phyloP scores from a whole-genome alignment of 2,329 filamentous ascomycete species.

The Myotisia sp. region DNA sequence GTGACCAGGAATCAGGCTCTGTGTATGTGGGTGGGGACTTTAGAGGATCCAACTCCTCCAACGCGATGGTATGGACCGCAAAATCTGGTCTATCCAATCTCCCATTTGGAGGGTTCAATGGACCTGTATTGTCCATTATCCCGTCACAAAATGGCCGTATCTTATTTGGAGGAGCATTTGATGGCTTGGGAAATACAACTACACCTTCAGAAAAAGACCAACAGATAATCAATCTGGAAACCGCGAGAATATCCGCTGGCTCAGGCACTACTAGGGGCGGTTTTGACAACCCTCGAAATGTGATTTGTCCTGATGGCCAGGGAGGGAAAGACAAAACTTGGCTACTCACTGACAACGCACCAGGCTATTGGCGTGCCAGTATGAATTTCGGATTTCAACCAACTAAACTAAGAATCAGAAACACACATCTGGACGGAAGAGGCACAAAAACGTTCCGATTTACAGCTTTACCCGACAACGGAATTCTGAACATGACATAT shows the following conservation, averaged over 20 bases:
- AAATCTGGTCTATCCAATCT: constrained; percentile 60
- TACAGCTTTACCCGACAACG: constrained; percentile 68
- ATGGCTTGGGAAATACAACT: constrained; percentile 68
- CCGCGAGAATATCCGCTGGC: constrained; percentile 57
- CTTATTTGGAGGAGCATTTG: constrained; percentile 83
- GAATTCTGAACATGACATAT: constrained; percentile 94
- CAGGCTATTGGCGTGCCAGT: constrained; percentile 69
- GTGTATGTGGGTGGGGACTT: constrained; percentile 90
- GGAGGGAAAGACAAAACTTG: constrained; percentile 65
- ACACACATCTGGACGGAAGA: constrained; percentile 68
- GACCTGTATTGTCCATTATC: constrained; percentile 71
- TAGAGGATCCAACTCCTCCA: constrained; percentile 63
- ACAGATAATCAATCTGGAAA: constrained; percentile 71
- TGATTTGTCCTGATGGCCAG: constrained; percentile 56
- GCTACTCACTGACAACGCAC: constrained; percentile 59
- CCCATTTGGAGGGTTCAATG: constrained; percentile 89
- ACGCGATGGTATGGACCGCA: constrained; percentile 70
- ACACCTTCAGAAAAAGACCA: constrained; percentile 43
- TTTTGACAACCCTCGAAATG: constrained; percentile 62
- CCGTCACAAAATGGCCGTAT: constrained; percentile 71
- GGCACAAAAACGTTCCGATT: constrained; percentile 83
- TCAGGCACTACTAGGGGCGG: constrained; percentile 47
- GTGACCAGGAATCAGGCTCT: constrained; percentile 60
- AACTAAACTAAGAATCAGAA: constrained; percentile 74
- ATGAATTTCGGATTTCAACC: constrained; percentile 78